Conservation (phyloP, 2,329 filamentous ascomycete genomes). For the Cryphonectria nitschkei region DNA sequence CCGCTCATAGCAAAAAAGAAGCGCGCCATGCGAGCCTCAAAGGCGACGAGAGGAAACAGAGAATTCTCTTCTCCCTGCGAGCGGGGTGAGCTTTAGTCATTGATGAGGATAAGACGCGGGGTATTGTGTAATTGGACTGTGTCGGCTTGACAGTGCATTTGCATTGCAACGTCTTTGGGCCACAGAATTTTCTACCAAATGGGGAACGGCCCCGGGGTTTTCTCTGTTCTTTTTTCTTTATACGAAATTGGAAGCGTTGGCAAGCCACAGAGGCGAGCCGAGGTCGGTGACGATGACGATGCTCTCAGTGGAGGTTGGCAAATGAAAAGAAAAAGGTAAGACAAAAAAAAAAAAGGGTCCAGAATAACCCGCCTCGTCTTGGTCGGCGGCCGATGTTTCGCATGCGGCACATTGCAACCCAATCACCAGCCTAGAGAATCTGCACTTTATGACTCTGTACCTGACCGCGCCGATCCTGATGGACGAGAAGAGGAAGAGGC, state of each 20-base stretch:
- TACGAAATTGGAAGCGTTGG: not conserved
- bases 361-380: not conserved
- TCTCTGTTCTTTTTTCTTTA: not conserved
- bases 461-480: not conserved
- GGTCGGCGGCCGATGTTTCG: not conserved
- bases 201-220: not conserved
- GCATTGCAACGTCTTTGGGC: not conserved
- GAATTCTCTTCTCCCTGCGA: slow-evolving; percentile 15
- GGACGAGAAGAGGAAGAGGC: slow-evolving; percentile 3
- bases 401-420: not conserved
- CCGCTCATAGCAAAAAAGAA: not conserved
- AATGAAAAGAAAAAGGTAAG: not conserved
- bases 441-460: not conserved
- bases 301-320: slow-evolving; percentile 11
- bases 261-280: slow-evolving; percentile 3
- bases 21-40: slow-evolving; percentile 18
- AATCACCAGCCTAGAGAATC: not conserved
- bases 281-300: slow-evolving; percentile 5
- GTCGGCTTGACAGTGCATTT: slow-evolving; percentile 22
- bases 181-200: not conserved
- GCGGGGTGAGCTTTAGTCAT: slow-evolving; percentile 14
- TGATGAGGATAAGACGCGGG: not conserved
- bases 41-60: not conserved
- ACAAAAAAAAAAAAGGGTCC: not conserved
- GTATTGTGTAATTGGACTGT: slow-evolving; percentile 19